Percentiles rank a stretch among this genome's conserved stretches.
phyloP scores from a whole-genome alignment of 2,329 filamentous ascomycete genomes.

The Neofusicoccum parvum region DNA sequence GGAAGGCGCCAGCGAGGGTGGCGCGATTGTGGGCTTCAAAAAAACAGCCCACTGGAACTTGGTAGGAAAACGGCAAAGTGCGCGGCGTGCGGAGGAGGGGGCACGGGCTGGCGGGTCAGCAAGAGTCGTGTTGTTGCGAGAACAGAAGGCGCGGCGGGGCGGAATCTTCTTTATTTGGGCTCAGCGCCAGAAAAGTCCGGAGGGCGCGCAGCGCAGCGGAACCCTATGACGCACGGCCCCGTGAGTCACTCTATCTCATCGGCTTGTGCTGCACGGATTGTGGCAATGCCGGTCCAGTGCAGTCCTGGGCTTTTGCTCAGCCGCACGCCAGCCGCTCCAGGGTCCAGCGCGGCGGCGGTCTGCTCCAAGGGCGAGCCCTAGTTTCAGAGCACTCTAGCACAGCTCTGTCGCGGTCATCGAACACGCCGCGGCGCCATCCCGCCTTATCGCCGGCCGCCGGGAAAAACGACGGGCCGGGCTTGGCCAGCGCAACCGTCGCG shows the following conservation, averaged over 20 bases:
- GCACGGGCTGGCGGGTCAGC: not conserved
- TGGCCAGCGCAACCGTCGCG: constrained; percentile 24
- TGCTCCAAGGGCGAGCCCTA: not conserved
- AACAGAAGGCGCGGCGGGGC: not conserved
- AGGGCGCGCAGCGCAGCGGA: not conserved
- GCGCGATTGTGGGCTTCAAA: constrained; percentile 28
- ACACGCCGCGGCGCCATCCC: not conserved
- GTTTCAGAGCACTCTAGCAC: not conserved
- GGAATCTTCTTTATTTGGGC: not conserved
- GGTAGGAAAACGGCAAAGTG: constrained; percentile 24
- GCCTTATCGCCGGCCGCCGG: constrained; percentile 18
- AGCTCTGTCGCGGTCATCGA: not conserved
- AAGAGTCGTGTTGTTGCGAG: constrained; percentile 22
- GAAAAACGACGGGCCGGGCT: constrained; percentile 24
- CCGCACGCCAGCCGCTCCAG: not conserved
- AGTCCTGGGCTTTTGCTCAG: not conserved
- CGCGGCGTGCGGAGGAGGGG: not conserved
- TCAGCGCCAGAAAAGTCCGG: constrained; percentile 10
- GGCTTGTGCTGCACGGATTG: not conserved
- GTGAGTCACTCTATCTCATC: constrained; percentile 9
- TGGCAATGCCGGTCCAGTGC: not conserved
- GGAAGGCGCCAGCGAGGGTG: not conserved
- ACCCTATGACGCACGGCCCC: constrained; percentile 17
- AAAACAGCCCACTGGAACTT: constrained; percentile 36
- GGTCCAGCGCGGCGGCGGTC: not conserved